Evolutionary conservation across 2,329 filamentous ascomycete species (phyloP), one percentile per base, ranked within the genome.

Genomic region (Calonectria multiphialidica): DNA sequence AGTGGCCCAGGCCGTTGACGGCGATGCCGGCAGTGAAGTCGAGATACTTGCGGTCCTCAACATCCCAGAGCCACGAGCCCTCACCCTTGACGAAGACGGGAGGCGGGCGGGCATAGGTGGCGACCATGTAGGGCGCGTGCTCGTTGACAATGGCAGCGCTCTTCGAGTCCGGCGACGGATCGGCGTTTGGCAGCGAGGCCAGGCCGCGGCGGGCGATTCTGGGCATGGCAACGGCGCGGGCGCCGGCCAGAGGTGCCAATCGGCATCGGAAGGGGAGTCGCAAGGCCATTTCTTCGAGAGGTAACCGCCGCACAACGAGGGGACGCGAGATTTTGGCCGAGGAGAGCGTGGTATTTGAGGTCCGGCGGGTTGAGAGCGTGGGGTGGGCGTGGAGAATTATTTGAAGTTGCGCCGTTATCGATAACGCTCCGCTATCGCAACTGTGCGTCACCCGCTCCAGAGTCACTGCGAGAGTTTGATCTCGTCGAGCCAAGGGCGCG

Each of bases 21-120:
- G 97, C 97, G 81, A 99, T 99, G 59, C 97, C 97, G 12, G 96
- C 93, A 1, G 97, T 98, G 80, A 99, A 95, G 84, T 99, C 97
- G 35, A 99, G 89, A 82, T 98, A 99, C 82, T 92, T 92, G 73
- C 94, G 88, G 81, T 97, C 94, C 86, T 98, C 95, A 44, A 96
- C 86, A 82, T 99, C 97, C 91, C 93, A 98, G 74, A 99, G 84
- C 82, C 95, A 96, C 72, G 93, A 95, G 2, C 97, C 97, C 81
- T 95, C 88, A 75, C 96, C 97, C 82, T 93, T 94, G 71, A 95
- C 92, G 83, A 99, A 98, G 81, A 98, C 94, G 2, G 95, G 95
- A 53, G 94, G 90, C 61, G 97, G 96, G 30, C 97, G 94, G 65
- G 95, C 92, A 84, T 99, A 99, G 66, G 97, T 99, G 2, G 95